These are phyloP conservation scores for Arthroderma sp. DNA, from an alignment of 2,329 filamentous ascomycete species.

Conservation along the genomic window DNA sequence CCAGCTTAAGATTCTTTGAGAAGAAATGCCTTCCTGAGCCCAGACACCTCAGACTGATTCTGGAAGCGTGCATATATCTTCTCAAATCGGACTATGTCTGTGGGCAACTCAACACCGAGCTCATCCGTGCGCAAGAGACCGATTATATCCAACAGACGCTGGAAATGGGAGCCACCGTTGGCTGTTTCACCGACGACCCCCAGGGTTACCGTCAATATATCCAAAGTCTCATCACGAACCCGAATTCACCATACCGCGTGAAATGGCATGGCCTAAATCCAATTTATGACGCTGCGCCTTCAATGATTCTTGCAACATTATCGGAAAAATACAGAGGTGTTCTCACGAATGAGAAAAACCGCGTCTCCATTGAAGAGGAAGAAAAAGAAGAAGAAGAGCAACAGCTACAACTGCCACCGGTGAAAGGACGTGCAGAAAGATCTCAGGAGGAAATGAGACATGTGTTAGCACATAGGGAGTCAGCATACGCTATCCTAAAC, in stretches of 20 bases:
- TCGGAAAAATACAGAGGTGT: slow-evolving; percentile 25
- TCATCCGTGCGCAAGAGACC: slow-evolving; percentile 20
- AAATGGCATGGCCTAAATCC: slow-evolving; percentile 21
- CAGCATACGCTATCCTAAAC: slow-evolving; percentile 22
- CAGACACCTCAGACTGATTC: slow-evolving; percentile 22
- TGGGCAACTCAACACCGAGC: slow-evolving; percentile 14
- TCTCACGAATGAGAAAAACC: slow-evolving; percentile 5
- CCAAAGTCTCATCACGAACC: slow-evolving; percentile 14
- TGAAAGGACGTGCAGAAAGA: slow-evolving; percentile 1
- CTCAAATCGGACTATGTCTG: slow-evolving; percentile 20
- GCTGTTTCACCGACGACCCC: slow-evolving; percentile 15
- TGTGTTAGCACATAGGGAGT: slow-evolving; percentile 20
- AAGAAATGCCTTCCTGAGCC: slow-evolving; percentile 19
- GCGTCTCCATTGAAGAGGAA: neutral
- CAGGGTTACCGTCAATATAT: slow-evolving; percentile 20
- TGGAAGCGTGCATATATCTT: slow-evolving; percentile 21
- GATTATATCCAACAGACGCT: slow-evolving; percentile 17
- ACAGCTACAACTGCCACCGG: neutral
- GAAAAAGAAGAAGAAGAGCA: slow-evolving; percentile 4
- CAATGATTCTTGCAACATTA: slow-evolving; percentile 18
- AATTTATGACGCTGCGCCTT: slow-evolving; percentile 19
- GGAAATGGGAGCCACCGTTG: slow-evolving; percentile 9
- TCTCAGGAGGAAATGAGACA: slow-evolving; percentile 9
- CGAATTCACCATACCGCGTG: slow-evolving; percentile 13
- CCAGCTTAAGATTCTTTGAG: slow-evolving; percentile 9